These are phyloP conservation scores for Stygiomarasmius scandens DNA, from an alignment of 1,284 basidiomycete species.

Conservation along the genomic window DNA sequence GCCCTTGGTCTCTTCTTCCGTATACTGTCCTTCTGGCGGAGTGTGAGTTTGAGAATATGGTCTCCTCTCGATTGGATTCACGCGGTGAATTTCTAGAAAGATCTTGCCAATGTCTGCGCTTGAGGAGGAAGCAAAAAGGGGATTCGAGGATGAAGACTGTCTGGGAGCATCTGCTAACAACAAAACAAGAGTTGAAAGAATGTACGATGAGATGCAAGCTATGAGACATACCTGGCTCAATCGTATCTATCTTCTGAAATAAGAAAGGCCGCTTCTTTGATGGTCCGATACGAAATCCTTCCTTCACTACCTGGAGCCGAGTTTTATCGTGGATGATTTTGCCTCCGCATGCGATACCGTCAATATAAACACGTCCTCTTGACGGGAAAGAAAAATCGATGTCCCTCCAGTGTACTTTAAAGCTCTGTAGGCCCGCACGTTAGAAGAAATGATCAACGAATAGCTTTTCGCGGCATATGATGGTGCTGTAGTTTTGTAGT, in stretches of 20 bases:
- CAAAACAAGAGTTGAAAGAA: background rate
- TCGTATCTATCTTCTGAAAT: constrained; percentile 2
- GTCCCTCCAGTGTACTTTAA: constrained; percentile 7
- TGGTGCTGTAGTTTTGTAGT: background rate
- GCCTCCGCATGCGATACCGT: constrained; percentile 1
- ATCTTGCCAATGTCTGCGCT: constrained; percentile 1
- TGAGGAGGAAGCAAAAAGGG: background rate
- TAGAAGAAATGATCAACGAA: background rate
- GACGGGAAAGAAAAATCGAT: background rate
- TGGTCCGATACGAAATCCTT: background rate
- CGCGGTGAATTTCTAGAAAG: background rate
- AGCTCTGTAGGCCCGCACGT: background rate
- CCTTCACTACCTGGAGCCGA: background rate
- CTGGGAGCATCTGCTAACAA: background rate
- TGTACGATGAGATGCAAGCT: background rate
- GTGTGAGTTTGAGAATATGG: background rate
- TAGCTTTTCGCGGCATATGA: background rate
- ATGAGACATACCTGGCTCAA: background rate
- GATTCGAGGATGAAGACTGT: background rate
- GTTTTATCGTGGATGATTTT: background rate
- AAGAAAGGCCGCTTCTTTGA: background rate
- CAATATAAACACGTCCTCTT: constrained; percentile 6
- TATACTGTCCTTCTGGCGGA: background rate
- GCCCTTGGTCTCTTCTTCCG: constrained; percentile 6
- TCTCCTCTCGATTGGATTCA: background rate